A percentile compares a stretch with the other conserved stretches of the same genome.
Evolutionary conservation across 345 rosid species (phyloP).

Genomic region (Brassica napus): DNA sequence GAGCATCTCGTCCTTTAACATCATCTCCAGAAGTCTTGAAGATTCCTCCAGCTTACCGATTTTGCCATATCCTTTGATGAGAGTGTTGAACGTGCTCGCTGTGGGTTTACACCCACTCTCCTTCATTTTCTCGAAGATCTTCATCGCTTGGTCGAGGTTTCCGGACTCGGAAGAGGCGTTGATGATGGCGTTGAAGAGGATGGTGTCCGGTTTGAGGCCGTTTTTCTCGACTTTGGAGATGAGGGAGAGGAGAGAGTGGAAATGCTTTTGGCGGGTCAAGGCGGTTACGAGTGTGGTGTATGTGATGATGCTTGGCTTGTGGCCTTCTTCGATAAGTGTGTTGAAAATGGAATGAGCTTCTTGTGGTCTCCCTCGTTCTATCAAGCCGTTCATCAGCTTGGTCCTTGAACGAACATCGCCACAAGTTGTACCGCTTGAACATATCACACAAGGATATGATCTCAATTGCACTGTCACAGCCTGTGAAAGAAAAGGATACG

Average conservation of each 20-base stretch:
- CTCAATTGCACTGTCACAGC: slow-evolving; percentile 43
- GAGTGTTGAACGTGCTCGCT: slow-evolving; percentile 80
- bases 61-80: slow-evolving; percentile 84
- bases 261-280: slow-evolving; percentile 64
- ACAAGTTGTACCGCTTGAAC: slow-evolving; percentile 63
- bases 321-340: slow-evolving; percentile 71
- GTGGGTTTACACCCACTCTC: slow-evolving; percentile 75
- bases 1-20: slow-evolving; percentile 55
- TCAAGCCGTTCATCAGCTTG: slow-evolving; percentile 73
- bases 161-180: slow-evolving; percentile 89
- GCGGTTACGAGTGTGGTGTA: slow-evolving; percentile 79
- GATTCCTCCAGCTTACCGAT: slow-evolving; percentile 74
- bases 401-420: slow-evolving; percentile 81
- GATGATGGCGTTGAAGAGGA: slow-evolving; percentile 88
- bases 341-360: slow-evolving; percentile 72
- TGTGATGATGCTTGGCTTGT: slow-evolving; percentile 78
- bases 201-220: slow-evolving; percentile 78
- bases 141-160: slow-evolving; percentile 74
- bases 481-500: slow-evolving; percentile 31
- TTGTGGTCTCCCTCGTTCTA: slow-evolving; percentile 71
- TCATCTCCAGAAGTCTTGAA: slow-evolving; percentile 57
- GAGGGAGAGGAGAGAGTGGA: slow-evolving; percentile 59
- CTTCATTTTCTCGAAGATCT: slow-evolving; percentile 78
- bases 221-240: slow-evolving; percentile 67
- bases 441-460: slow-evolving; percentile 57